A percentile compares a stretch with the other conserved stretches of the same genome.
Conservation (phyloP, 1,284 basidiomycete genomes). For the Tylopilus sp. region DNA sequence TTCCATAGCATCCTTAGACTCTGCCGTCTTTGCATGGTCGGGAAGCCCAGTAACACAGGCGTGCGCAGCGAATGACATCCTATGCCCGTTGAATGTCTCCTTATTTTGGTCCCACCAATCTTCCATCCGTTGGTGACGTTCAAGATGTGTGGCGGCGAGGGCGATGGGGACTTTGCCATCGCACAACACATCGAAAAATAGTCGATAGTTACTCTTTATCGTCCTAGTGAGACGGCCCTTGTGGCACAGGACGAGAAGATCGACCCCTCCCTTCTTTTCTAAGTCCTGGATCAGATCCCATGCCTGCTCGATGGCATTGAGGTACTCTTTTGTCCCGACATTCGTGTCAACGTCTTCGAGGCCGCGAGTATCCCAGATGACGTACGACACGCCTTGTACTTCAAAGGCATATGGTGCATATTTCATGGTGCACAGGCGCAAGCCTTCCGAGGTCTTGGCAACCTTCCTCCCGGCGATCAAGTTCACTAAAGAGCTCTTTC, state of each 20-base stretch:
- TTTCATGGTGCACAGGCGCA: conserved; percentile 20
- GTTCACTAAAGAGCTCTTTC: conserved; percentile 30
- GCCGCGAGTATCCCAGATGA: conserved; percentile 48
- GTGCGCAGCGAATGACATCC: conserved; percentile 18
- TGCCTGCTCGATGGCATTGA: conserved; percentile 41
- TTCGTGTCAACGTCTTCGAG: conserved; percentile 16
- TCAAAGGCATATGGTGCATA: conserved; percentile 21
- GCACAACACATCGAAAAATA: conserved; percentile 46
- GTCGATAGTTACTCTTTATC: conserved; percentile 41
- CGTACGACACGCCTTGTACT: conserved; percentile 12
- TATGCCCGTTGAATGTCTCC: conserved; percentile 12
- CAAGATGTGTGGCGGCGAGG: conserved; percentile 43
- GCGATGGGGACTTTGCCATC: conserved; percentile 41
- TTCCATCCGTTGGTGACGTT: conserved; percentile 33
- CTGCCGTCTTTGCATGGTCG: conserved; percentile 15
- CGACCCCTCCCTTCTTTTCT: conserved; percentile 32
- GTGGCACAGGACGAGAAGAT: conserved; percentile 47
- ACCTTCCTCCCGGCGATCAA: conserved; percentile 24
- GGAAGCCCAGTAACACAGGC: conserved; percentile 27
- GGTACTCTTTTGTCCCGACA: conserved; percentile 12
- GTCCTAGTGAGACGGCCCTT: conserved; percentile 38
- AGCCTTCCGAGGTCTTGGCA: conserved; percentile 18
- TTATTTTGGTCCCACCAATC: conserved; percentile 24
- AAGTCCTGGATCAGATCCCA: conserved; percentile 41
- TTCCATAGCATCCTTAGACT: conserved; percentile 16